phyloP scores from a whole-genome alignment of 1,139 yeast species.

The Kazachstania sp. region DNA sequence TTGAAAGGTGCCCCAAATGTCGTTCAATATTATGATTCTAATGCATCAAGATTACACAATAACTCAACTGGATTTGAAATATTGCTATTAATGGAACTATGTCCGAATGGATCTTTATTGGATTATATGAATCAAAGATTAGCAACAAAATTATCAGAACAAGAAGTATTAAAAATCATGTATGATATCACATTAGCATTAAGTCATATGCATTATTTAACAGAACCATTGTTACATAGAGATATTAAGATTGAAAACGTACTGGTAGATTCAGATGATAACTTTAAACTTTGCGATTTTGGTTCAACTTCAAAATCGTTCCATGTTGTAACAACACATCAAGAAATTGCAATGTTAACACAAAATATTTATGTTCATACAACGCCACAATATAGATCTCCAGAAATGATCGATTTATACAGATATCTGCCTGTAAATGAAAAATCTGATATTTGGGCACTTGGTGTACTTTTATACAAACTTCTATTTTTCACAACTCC shows the following conservation, averaged over 20 bases:
- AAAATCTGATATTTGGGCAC: conserved; percentile 93
- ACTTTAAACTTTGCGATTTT: conserved; percentile 83
- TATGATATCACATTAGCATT: conserved; percentile 75
- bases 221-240: conserved; percentile 78
- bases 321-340: conserved; percentile 34
- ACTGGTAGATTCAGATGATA: conserved; percentile 61
- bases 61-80: conserved; percentile 57
- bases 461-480: conserved; percentile 85
- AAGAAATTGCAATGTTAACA: conserved; percentile 48
- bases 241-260: conserved; percentile 96
- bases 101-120: conserved; percentile 76
- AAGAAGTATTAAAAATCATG: conserved; percentile 77
- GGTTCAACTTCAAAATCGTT: conserved; percentile 75
- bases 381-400: conserved; percentile 94
- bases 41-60: conserved; percentile 64
- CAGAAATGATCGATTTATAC: conserved; percentile 79
- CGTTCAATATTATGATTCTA: conserved; percentile 87
- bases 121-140: conserved; percentile 93
- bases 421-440: conserved; percentile 86
- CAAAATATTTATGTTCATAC: conserved; percentile 87
- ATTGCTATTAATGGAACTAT: conserved; percentile 83
- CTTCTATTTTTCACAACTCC: conserved; percentile 92
- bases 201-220: conserved; percentile 77
- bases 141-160: conserved; percentile 69
- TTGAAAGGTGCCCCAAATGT: conserved; percentile 68